Conservation (phyloP, 2,329 filamentous ascomycete genomes). For the Ceratocystis diversiconidia region DNA sequence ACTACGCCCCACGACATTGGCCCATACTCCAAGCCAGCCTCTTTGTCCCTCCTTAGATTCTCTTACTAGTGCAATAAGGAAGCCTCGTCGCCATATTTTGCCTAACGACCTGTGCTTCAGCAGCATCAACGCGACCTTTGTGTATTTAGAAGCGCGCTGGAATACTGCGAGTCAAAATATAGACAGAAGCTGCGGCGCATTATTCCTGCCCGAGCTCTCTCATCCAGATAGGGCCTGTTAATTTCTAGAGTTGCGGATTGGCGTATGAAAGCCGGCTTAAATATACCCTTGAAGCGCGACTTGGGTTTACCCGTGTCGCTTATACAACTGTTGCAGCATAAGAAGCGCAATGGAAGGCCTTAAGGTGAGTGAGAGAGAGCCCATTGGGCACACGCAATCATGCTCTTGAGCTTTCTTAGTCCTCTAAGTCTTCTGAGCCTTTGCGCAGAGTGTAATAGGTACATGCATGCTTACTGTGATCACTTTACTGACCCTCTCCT, state of each 20-base stretch:
- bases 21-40: too few relatives aligned
- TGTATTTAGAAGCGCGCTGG: neutral
- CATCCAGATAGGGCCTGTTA: neutral
- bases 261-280: neutral
- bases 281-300: slow-evolving; percentile 5
- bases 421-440: neutral
- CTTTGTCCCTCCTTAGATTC: neutral
- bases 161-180: neutral
- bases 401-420: neutral
- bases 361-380: slow-evolving; percentile 10
- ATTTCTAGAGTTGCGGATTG: neutral
- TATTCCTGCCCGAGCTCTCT: neutral
- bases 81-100: neutral
- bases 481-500: slow-evolving; percentile 31
- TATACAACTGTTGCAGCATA: slow-evolving; percentile 12
- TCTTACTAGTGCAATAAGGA: neutral
- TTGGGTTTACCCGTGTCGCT: neutral
- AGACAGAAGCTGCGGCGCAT: neutral
- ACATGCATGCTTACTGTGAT: slow-evolving; percentile 3
- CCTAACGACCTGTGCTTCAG: slow-evolving; percentile 3
- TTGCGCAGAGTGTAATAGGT: neutral
- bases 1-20: neutral
- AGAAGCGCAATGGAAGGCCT: slow-evolving; percentile 14
- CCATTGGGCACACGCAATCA: neutral
- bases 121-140: slow-evolving; percentile 1